phyloP scores from a whole-genome alignment of 495 filamentous ascomycete genomes.

The Neurospora sp. region DNA sequence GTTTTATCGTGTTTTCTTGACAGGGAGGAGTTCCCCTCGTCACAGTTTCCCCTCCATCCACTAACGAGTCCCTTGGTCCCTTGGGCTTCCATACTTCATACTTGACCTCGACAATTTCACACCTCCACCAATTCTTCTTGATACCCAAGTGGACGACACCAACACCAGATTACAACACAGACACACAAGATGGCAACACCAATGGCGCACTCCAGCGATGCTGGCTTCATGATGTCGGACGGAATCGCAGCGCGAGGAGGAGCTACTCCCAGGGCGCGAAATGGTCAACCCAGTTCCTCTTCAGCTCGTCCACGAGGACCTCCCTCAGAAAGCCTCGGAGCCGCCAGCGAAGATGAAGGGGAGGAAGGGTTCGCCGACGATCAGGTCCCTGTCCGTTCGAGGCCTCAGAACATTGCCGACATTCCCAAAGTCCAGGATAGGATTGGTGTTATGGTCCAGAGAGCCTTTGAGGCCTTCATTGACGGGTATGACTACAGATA shows the following conservation, averaged over 20 bases:
- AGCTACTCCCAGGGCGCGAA: conserved; percentile 27
- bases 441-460: conserved; percentile 74
- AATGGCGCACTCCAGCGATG: conserved; percentile 35
- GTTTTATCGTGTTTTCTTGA: conserved; percentile 29
- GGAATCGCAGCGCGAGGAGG: conserved; percentile 19
- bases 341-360: conserved; percentile 52
- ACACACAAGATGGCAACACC: conserved; percentile 20
- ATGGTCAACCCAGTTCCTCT: conserved; percentile 34
- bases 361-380: conserved; percentile 47
- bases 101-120: not conserved
- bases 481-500: conserved; percentile 53
- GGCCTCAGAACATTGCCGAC: conserved; percentile 46
- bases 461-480: conserved; percentile 79
- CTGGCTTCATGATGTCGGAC: conserved; percentile 35
- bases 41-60: not conserved
- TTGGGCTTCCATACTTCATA: not conserved
- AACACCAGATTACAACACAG: conserved; percentile 5
- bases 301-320: conserved; percentile 51
- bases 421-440: conserved; percentile 81
- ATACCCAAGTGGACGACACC: not conserved
- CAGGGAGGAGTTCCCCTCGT: not conserved
- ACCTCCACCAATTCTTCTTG: not conserved
- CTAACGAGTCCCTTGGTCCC: not conserved
- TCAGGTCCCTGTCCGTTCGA: conserved; percentile 43
- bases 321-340: conserved; percentile 55